A percentile compares a stretch with the other conserved stretches of the same genome.
Evolutionary conservation across 78 protist genomes (phyloP).

Genomic region (Monosiga brevicollis): DNA sequence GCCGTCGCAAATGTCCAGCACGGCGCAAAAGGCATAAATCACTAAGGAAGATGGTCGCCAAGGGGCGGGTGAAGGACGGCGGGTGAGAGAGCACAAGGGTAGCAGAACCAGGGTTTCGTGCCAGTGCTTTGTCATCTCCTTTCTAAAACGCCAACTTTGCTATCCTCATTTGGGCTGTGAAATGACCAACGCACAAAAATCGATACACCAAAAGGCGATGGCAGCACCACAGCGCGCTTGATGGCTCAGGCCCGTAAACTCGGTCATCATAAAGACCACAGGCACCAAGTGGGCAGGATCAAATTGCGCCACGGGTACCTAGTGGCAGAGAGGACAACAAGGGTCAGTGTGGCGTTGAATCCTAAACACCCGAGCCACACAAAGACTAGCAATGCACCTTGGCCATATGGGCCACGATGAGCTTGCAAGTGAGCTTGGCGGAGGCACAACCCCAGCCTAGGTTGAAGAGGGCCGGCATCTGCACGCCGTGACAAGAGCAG

Average conservation of each 20-base stretch:
- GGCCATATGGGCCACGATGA: not conserved
- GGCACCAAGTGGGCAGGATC: not conserved
- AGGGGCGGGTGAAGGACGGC: too few species aligned
- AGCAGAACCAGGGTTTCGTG: too few species aligned
- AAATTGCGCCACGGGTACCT: not conserved
- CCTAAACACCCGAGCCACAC: not conserved
- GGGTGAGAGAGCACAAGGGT: too few species aligned
- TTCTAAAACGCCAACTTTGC: too few species aligned
- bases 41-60: too few species aligned
- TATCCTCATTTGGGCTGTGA: too few species aligned
- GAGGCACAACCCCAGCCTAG: not conserved
- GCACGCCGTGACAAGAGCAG: not conserved
- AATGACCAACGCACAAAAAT: not conserved
- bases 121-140: too few species aligned
- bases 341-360: not conserved
- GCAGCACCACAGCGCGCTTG: not conserved
- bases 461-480: not conserved
- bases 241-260: not conserved
- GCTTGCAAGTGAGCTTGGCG: not conserved
- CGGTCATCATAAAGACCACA: not conserved
- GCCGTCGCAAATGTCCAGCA: too few species aligned
- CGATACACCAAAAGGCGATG: not conserved
- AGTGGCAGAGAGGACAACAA: not conserved
- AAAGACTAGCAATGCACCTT: not conserved
- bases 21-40: too few species aligned